Evolutionary conservation across 1,284 basidiomycete species (phyloP).

Genomic region (Gymnopus androsaceus): DNA sequence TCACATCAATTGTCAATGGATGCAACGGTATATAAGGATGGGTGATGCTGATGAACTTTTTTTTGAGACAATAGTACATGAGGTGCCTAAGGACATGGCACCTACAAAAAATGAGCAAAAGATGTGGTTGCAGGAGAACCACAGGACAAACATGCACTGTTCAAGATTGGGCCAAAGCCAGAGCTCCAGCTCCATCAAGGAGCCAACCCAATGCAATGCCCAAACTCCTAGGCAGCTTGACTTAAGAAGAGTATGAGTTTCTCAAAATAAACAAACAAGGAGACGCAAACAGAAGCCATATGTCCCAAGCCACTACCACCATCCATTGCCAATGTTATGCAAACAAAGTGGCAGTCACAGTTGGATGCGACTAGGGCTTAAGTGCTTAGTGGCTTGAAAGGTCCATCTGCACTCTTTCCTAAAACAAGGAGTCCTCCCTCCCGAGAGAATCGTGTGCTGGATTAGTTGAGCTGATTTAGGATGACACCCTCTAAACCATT

Average conservation of each 20-base stretch:
- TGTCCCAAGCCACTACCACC: no score
- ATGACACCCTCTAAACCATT: slow-evolving; percentile 66
- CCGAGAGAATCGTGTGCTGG: slow-evolving; percentile 24
- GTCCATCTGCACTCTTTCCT: no score
- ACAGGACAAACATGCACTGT: not conserved
- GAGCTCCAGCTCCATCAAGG: no score
- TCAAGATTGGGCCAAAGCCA: not conserved
- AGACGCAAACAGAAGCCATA: no score
- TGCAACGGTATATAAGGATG: slow-evolving; percentile 14
- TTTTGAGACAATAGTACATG: not conserved
- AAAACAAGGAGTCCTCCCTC: slow-evolving; percentile 25
- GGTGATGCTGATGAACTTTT: slow-evolving; percentile 1
- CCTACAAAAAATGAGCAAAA: not conserved
- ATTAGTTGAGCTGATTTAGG: slow-evolving; percentile 50
- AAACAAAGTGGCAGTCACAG: no score
- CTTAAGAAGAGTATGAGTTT: no score
- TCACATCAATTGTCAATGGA: no score
- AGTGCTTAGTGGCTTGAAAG: no score
- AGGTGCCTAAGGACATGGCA: slow-evolving; percentile 15
- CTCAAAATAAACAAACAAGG: no score
- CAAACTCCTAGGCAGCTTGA: not conserved
- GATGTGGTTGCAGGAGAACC: not conserved
- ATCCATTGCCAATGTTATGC: no score
- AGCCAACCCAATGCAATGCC: not conserved
- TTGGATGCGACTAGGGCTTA: no score